phyloP scores from a whole-genome alignment of 2,329 filamentous ascomycete species.

The Bipolaris sorokiniana region DNA sequence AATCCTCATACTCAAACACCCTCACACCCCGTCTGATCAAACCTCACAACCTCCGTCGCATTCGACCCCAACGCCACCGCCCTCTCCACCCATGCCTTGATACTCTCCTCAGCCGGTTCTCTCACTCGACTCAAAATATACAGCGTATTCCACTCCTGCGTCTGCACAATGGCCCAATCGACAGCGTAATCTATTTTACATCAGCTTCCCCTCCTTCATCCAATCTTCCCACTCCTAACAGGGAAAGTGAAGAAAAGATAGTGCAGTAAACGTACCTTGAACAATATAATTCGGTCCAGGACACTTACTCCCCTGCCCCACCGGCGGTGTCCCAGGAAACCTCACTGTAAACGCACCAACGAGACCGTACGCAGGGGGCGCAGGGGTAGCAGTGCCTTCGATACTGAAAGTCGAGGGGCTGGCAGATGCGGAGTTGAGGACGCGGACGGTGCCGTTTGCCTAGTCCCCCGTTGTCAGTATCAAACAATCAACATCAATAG shows the following conservation, averaged over 20 bases:
- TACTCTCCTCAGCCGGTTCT: slow-evolving; percentile 23
- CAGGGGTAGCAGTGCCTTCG: slow-evolving; percentile 32
- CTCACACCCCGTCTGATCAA: slow-evolving; percentile 28
- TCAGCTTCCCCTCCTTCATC: slow-evolving; percentile 2
- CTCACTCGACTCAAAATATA: slow-evolving; percentile 36
- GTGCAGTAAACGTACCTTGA: slow-evolving; percentile 22
- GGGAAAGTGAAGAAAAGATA: too few relatives aligned
- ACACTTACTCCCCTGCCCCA: slow-evolving; percentile 14
- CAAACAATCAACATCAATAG: too few relatives aligned
- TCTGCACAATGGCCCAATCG: slow-evolving; percentile 40
- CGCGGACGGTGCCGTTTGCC: slow-evolving; percentile 33
- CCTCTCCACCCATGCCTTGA: slow-evolving; percentile 27
- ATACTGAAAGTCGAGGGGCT: slow-evolving; percentile 24
- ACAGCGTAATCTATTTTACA: slow-evolving; percentile 27
- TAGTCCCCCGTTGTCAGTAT: background rate
- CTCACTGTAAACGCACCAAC: slow-evolving; percentile 33
- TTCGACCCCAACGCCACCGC: slow-evolving; percentile 22
- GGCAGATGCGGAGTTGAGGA: slow-evolving; percentile 31
- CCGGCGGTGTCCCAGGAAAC: slow-evolving; percentile 27
- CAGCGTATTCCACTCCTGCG: slow-evolving; percentile 37
- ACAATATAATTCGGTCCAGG: slow-evolving; percentile 42
- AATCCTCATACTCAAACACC: background rate
- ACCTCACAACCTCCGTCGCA: slow-evolving; percentile 24
- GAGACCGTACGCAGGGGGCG: slow-evolving; percentile 26
- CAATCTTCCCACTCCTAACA: background rate